A percentile compares a stretch with the other conserved stretches of the same genome.
Evolutionary conservation across 768 basidiomycete species (phyloP).

Genomic region (Tulasnella calospora): DNA sequence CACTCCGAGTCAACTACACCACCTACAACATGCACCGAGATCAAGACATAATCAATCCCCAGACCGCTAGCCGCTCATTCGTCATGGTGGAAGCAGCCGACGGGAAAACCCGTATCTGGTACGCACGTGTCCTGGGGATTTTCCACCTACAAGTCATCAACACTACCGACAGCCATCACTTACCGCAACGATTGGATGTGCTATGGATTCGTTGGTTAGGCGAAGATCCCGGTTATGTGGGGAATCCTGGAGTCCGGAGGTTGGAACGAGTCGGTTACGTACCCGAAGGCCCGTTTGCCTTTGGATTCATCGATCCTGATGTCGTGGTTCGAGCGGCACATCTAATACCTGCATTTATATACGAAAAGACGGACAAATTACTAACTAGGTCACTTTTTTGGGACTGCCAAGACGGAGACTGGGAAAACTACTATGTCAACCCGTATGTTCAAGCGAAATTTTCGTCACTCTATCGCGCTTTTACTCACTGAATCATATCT

Average conservation of each 20-base stretch:
- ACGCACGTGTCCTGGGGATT: too few relatives aligned
- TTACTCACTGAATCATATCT: too few relatives aligned
- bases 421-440: background rate
- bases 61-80: background rate
- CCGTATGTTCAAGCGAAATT: background rate
- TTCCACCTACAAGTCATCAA: slow-evolving; percentile 16
- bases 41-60: too few relatives aligned
- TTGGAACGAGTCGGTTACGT: background rate
- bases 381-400: background rate
- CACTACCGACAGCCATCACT: background rate
- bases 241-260: background rate
- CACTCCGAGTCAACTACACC: too few relatives aligned
- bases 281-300: background rate
- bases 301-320: background rate
- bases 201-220: background rate
- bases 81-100: too few relatives aligned
- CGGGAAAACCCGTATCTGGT: too few relatives aligned
- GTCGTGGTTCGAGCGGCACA: background rate
- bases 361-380: background rate
- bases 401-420: too few relatives aligned
- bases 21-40: too few relatives aligned
- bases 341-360: background rate
- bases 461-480: too few relatives aligned
- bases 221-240: background rate
- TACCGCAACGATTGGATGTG: background rate